Percentiles rank a stretch among this genome's conserved stretches.
Evolutionary conservation across 176 grass and related monocot genomes (phyloP).

Genomic region (Rhynchospora pubera): DNA sequence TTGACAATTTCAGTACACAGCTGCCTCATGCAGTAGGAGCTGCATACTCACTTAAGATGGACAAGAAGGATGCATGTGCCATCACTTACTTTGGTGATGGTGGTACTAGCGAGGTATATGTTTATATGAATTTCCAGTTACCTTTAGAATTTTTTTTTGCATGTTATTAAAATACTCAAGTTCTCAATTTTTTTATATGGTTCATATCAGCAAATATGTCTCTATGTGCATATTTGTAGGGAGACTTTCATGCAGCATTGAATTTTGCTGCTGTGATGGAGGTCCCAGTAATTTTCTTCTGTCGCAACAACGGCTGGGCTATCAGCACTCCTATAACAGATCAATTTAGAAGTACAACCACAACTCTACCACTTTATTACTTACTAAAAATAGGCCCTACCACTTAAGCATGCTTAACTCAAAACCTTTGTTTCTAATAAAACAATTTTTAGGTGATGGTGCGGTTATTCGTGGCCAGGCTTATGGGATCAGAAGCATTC

Average conservation of each 20-base stretch:
- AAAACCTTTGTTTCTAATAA: slow-evolving; percentile 9
- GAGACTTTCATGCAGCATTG: slow-evolving; percentile 87
- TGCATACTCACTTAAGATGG: slow-evolving; percentile 95
- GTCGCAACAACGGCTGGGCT: slow-evolving; percentile 98
- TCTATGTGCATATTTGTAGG: slow-evolving; percentile 36
- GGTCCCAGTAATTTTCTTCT: slow-evolving; percentile 88
- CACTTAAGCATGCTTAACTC: neutral
- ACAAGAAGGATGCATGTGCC: slow-evolving; percentile 68
- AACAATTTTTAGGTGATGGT: slow-evolving; percentile 65
- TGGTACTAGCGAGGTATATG: slow-evolving; percentile 78
- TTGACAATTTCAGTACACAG: slow-evolving; percentile 57
- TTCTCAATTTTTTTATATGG: neutral
- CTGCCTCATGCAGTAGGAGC: slow-evolving; percentile 92
- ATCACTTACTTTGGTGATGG: slow-evolving; percentile 91
- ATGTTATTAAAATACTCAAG: neutral
- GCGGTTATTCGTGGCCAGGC: slow-evolving; percentile 72
- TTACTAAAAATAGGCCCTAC: neutral
- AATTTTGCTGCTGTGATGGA: slow-evolving; percentile 91
- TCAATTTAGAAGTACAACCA: slow-evolving; percentile 80
- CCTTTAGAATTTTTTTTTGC: neutral
- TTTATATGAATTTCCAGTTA: neutral
- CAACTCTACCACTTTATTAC: neutral
- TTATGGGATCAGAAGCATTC: slow-evolving; percentile 82
- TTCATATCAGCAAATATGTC: slow-evolving; percentile 12
- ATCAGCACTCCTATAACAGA: slow-evolving; percentile 86